Evolutionary conservation across 306 rosid species (phyloP).

Genomic region (Hippophae gyantsensis): DNA sequence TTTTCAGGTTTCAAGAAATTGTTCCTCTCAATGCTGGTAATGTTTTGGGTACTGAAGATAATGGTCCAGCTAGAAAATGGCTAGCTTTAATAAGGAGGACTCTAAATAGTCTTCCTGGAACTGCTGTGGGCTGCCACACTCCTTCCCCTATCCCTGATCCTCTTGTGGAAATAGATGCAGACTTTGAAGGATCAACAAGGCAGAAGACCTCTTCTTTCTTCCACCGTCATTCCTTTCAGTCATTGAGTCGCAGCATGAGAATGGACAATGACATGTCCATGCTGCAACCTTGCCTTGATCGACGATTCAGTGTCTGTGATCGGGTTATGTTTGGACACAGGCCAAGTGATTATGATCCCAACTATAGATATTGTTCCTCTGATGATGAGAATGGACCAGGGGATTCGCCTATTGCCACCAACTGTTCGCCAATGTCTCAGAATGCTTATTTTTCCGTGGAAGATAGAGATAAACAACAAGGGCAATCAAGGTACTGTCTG

Average conservation of each 20-base stretch:
- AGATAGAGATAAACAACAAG: constrained; percentile 63
- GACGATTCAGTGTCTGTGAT: constrained; percentile 76
- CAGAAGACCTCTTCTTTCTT: constrained; percentile 74
- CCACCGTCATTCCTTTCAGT: constrained; percentile 86
- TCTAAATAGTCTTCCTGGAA: constrained; percentile 80
- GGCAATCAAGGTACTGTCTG: constrained; percentile 73
- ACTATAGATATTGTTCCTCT: constrained; percentile 70
- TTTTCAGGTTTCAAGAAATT: constrained; percentile 89
- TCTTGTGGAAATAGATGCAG: constrained; percentile 70
- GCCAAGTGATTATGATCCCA: constrained; percentile 72
- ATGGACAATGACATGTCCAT: constrained; percentile 68
- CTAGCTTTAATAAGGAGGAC: constrained; percentile 78
- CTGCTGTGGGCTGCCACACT: constrained; percentile 58
- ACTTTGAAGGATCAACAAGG: constrained; percentile 81
- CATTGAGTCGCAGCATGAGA: constrained; percentile 94
- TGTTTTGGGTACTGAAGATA: constrained; percentile 97
- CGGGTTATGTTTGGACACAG: constrained; percentile 63
- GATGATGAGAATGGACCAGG: constrained; percentile 73
- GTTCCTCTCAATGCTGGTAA: constrained; percentile 99
- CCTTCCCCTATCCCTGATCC: constrained; percentile 91
- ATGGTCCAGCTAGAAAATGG: constrained; percentile 97
- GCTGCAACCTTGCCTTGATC: constrained; percentile 65
- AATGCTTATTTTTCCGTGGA: constrained; percentile 56
- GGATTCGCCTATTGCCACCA: constrained; percentile 54
- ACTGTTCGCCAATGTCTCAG: constrained; percentile 55